phyloP scores from a whole-genome alignment of 2,329 filamentous ascomycete species.

The Exserohilum turcica region DNA sequence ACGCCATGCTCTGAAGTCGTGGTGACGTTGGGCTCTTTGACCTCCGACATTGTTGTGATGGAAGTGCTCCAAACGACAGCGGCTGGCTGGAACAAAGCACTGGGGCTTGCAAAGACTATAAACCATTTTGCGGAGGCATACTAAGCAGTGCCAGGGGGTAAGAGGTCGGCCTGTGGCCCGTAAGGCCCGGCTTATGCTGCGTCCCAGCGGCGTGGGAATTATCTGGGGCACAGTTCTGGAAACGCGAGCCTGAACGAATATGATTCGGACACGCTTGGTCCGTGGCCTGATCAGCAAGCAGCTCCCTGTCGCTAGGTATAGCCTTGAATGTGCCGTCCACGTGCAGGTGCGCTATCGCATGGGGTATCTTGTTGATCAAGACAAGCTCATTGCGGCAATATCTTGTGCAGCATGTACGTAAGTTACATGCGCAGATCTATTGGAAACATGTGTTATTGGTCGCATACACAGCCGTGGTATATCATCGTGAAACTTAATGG shows the following conservation, averaged over 20 bases:
- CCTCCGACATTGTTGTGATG: conserved; percentile 21
- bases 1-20: conserved; percentile 24
- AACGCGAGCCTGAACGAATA: conserved; percentile 9
- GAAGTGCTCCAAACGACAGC: conserved; percentile 12
- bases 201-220: conserved; percentile 9
- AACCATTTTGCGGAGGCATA: conserved; percentile 12
- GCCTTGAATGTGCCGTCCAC: conserved; percentile 6
- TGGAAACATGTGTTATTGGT: background rate
- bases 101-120: conserved; percentile 19
- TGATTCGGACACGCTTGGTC: conserved; percentile 7
- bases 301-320: conserved; percentile 5
- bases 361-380: background rate
- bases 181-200: conserved; percentile 22
- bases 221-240: conserved; percentile 17
- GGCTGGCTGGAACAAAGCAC: conserved; percentile 13
- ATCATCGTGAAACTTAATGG: background rate
- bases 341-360: conserved; percentile 3
- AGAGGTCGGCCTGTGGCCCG: conserved; percentile 14
- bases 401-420: background rate
- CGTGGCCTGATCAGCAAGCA: conserved; percentile 9
- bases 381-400: background rate
- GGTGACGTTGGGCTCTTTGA: conserved; percentile 18
- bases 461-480: background rate
- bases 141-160: background rate
- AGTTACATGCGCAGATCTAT: background rate